Evolutionary conservation across 2,329 filamentous ascomycete genomes (phyloP).

Genomic region (Aureobasidium sp.): DNA sequence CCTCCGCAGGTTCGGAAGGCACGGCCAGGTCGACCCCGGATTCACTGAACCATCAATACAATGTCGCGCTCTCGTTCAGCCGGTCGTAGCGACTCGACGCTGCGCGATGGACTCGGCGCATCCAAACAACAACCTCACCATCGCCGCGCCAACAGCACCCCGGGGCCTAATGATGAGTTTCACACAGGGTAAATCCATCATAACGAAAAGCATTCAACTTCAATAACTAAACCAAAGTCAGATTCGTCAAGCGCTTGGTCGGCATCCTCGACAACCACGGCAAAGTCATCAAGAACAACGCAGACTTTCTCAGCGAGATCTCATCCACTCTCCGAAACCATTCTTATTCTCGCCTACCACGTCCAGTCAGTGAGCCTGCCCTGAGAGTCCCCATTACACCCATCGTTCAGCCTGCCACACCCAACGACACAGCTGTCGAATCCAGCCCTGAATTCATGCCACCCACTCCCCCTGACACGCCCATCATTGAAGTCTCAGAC

Average conservation of each 20-base stretch:
- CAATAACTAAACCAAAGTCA: not conserved
- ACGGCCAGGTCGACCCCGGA: conserved; percentile 4
- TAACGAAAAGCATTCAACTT: not conserved
- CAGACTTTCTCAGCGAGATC: not conserved
- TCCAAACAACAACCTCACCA: not conserved
- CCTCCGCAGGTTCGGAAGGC: conserved; percentile 12
- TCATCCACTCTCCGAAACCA: conserved; percentile 3
- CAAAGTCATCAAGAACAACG: conserved; percentile 10
- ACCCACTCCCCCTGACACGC: conserved; percentile 8
- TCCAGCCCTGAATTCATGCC: conserved; percentile 8
- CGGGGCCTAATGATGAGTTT: not conserved
- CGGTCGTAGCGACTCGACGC: not conserved
- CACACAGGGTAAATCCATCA: not conserved
- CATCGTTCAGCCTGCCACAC: not conserved
- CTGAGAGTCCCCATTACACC: not conserved
- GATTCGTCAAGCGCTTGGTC: conserved; percentile 12
- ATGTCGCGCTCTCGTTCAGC: conserved; percentile 6
- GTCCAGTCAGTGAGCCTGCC: conserved; percentile 1
- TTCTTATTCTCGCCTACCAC: conserved; percentile 3
- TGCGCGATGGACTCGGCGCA: conserved; percentile 7
- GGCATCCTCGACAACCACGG: conserved; percentile 5
- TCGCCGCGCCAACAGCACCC: conserved; percentile 11
- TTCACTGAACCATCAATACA: not conserved
- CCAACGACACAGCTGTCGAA: not conserved
- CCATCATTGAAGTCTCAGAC: conserved; percentile 3